These are phyloP conservation scores for Mycena rebaudengoi DNA, from an alignment of 768 basidiomycete species.

Conservation along the genomic window DNA sequence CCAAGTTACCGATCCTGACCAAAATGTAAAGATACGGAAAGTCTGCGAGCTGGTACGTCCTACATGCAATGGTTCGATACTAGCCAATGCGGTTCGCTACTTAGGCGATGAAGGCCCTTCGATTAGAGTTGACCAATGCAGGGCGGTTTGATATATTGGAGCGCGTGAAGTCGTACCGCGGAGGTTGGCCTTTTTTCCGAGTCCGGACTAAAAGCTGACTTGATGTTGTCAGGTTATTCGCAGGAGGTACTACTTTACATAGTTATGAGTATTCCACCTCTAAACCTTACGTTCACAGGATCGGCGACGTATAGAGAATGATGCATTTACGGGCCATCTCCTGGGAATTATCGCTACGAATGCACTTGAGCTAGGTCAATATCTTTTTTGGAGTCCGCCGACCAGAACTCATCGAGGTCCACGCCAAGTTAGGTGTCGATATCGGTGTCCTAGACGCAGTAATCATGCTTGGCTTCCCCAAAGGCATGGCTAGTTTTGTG, in stretches of 20 bases:
- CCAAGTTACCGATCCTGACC: not conserved
- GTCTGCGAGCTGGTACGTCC: slow-evolving; percentile 81
- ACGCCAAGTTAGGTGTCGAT: too few species aligned
- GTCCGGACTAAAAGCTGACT: not conserved
- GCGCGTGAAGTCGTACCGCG: slow-evolving; percentile 83
- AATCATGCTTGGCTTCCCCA: slow-evolving; percentile 88
- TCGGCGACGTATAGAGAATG: slow-evolving; percentile 82
- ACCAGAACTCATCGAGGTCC: too few species aligned
- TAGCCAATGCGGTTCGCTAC: too few species aligned
- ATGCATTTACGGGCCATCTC: slow-evolving; percentile 85
- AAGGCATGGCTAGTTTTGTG: slow-evolving; percentile 83
- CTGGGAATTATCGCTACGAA: slow-evolving; percentile 92
- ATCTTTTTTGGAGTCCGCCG: too few species aligned
- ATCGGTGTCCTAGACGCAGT: slow-evolving; percentile 91
- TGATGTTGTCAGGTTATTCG: slow-evolving; percentile 65
- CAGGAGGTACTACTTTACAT: slow-evolving; percentile 73
- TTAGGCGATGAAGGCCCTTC: slow-evolving; percentile 86
- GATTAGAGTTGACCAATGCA: slow-evolving; percentile 73
- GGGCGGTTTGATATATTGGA: slow-evolving; percentile 80
- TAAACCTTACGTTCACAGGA: slow-evolving; percentile 55
- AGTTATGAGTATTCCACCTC: too few species aligned
- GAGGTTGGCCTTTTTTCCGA: slow-evolving; percentile 59
- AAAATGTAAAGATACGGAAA: slow-evolving; percentile 68
- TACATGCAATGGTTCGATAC: too few species aligned
- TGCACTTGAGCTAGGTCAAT: slow-evolving; percentile 87